Conservation (phyloP, 2,329 filamentous ascomycete species). For the Calonectria multiphialidica region DNA sequence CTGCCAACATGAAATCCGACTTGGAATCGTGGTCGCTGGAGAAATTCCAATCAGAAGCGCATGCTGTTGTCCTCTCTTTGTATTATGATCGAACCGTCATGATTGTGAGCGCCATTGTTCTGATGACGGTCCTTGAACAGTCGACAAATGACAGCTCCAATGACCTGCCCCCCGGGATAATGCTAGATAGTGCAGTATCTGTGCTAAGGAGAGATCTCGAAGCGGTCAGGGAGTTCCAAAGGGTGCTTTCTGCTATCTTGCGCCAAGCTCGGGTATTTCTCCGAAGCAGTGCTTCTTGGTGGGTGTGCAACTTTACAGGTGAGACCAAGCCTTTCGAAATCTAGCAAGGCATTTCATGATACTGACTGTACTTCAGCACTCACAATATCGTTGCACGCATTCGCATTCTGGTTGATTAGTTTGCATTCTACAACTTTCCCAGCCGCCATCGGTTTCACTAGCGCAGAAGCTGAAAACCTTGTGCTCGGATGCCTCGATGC, state of each 20-base stretch:
- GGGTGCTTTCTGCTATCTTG: constrained; percentile 32
- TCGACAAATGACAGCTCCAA: constrained; percentile 17
- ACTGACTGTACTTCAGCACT: constrained; percentile 31
- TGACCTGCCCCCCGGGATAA: constrained; percentile 16
- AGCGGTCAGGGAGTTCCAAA: constrained; percentile 34
- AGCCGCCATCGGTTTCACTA: constrained; percentile 15
- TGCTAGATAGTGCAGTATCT: constrained; percentile 29
- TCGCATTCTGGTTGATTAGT: constrained; percentile 43
- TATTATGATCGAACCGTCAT: constrained; percentile 20
- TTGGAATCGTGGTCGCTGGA: constrained; percentile 10
- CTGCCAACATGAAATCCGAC: neutral
- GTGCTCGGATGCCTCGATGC: constrained; percentile 29
- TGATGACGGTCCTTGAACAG: constrained; percentile 34
- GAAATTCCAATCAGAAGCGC: constrained; percentile 14
- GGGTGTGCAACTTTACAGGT: constrained; percentile 48
- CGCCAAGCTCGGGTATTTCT: constrained; percentile 36
- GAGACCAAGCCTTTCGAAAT: neutral
- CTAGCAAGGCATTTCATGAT: neutral
- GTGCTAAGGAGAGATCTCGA: constrained; percentile 38
- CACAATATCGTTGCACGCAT: constrained; percentile 43
- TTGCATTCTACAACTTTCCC: constrained; percentile 20
- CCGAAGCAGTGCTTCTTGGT: constrained; percentile 44
- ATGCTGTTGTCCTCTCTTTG: constrained; percentile 13
- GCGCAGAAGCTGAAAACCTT: constrained; percentile 26
- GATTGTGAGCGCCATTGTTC: constrained; percentile 13